Base-by-base conservation (phyloP, 192 early-diverging fungal genomes). In the Dissophora globulifera region DNA sequence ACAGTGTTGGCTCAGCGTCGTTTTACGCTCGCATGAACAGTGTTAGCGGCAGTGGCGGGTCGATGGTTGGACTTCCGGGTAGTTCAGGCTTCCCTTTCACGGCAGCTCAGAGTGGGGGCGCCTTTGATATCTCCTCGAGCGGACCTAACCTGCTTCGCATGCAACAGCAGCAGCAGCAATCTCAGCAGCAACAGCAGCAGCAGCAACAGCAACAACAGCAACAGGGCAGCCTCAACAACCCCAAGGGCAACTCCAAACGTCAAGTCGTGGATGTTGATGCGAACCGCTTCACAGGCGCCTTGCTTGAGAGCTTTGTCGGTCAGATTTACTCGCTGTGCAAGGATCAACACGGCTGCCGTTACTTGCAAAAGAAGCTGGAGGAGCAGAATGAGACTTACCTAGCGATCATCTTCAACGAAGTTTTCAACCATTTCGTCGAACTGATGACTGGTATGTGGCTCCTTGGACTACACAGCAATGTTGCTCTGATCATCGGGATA, bases 281-380 rank as follows among this genome's bases (percentile, higher is more conserved):
- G 13, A 93, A 89, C 62, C 87, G 92, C 13, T 96, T 92, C 60
- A 68, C 86, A 15, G 89, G 88, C 20, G 82, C 84, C 3, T 41
- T 79, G 35, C 76, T 96, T 6, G 90, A 93, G 47, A 87, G 91
- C n/a, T 83, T 92, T 40, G 78, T 88, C 22, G 91, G 91, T 27
- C 83, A 92, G 41, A 89, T 95, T 19, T 91, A 90, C 59, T 81
- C 87, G 12, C 78, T 96, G 13, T 93, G 90, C 81, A 94, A 94
- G 71, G 94, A 96, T 72, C 94, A 96, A 63, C 86, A 93, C 58
- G 94, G 94, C 4, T 96, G 94, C 69, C 83, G 94, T 27, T 96
- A 89, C 63, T 72, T 96, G 41, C 94, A 96, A 72, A 92, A 91
- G 82, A 90, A 92, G 78, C 79, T 96, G 5, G 94, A 96, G 61